Conservation (phyloP, 805 yeast genomes). For the Wickerhamomyces bisporus region DNA sequence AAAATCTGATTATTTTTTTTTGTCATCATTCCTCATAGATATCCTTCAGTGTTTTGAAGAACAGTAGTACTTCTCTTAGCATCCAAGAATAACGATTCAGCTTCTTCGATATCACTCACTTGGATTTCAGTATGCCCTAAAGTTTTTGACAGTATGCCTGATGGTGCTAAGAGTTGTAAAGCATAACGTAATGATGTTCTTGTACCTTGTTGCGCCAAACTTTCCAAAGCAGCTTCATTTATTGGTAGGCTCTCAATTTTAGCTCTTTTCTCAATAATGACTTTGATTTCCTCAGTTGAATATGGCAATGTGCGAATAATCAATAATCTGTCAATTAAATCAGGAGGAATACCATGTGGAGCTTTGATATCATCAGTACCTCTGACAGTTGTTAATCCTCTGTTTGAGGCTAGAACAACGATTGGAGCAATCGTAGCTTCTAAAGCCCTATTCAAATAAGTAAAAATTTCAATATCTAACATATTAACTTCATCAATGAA, state of each 20-base stretch:
- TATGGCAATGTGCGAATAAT: conserved; percentile 93
- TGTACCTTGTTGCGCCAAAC: conserved; percentile 68
- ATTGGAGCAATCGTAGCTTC: conserved; percentile 91
- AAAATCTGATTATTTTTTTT: not conserved
- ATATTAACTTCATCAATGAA: conserved; percentile 98
- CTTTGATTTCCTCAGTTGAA: conserved; percentile 70
- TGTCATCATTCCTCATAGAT: conserved; percentile 21
- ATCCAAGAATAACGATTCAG: conserved; percentile 78
- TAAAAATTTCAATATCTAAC: conserved; percentile 96
- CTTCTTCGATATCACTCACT: conserved; percentile 74
- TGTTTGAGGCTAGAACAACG: conserved; percentile 91
- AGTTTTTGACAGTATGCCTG: conserved; percentile 75
- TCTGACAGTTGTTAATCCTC: conserved; percentile 87
- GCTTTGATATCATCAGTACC: conserved; percentile 84
- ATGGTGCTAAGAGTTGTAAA: conserved; percentile 84
- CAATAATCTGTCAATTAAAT: conserved; percentile 83
- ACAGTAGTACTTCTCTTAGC: conserved; percentile 75
- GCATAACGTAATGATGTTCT: conserved; percentile 86
- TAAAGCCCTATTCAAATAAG: conserved; percentile 88
- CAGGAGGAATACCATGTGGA: conserved; percentile 97
- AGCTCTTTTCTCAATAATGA: conserved; percentile 80
- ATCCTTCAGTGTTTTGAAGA: conserved; percentile 35
- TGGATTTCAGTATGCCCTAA: conserved; percentile 65
- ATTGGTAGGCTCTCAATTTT: conserved; percentile 68
- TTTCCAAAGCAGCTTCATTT: conserved; percentile 62